Conservation (phyloP, 2,329 filamentous ascomycete genomes). For the Coleophoma eucalyptorum region DNA sequence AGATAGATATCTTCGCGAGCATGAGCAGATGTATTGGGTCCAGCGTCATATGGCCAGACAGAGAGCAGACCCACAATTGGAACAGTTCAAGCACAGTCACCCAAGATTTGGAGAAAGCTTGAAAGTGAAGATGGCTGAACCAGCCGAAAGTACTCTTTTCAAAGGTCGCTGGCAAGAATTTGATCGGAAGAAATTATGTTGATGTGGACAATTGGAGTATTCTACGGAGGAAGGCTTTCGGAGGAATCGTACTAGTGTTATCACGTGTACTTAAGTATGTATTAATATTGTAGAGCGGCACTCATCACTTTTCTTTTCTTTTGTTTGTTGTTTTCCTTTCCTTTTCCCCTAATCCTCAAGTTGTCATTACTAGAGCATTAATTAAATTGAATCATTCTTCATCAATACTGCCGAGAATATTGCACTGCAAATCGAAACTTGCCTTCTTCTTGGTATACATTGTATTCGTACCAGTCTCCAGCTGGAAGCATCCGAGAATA, state of each 20-base stretch:
- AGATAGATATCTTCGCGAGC: conserved; percentile 51
- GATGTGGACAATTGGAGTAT: not conserved
- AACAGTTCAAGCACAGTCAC: not conserved
- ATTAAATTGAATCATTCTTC: too few relatives aligned
- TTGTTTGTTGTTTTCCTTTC: not conserved
- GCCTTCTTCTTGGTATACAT: too few relatives aligned
- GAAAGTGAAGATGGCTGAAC: not conserved
- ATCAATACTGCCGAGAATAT: too few relatives aligned
- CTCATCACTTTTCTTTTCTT: not conserved
- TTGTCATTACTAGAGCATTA: not conserved
- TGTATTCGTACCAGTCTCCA: not conserved
- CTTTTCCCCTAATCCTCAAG: not conserved
- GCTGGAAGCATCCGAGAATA: not conserved
- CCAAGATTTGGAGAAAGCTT: not conserved
- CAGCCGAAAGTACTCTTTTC: not conserved
- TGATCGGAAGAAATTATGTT: not conserved
- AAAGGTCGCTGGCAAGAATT: not conserved
- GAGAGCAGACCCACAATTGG: not conserved
- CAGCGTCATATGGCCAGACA: not conserved
- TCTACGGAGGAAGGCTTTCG: not conserved
- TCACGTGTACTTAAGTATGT: too few relatives aligned
- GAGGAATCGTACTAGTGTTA: too few relatives aligned
- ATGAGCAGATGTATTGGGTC: conserved; percentile 21
- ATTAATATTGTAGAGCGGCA: too few relatives aligned
- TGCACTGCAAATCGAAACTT: too few relatives aligned